Percentiles rank a stretch among this genome's conserved stretches.
These are phyloP conservation scores for Sarocladiaceae sp. DNA, from an alignment of 2,329 filamentous ascomycete species.

Conservation along the genomic window DNA sequence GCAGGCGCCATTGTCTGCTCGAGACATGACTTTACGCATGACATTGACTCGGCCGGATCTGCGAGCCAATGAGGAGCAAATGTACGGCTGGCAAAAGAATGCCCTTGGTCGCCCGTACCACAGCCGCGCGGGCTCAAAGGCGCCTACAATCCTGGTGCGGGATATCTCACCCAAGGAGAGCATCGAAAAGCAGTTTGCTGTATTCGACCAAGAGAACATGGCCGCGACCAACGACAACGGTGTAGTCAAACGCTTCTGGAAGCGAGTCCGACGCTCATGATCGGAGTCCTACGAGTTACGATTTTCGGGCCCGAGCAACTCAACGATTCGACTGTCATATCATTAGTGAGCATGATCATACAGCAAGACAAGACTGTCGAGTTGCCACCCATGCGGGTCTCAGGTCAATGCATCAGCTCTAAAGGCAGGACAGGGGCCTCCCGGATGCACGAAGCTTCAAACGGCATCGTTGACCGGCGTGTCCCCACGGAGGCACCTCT, in stretches of 20 bases:
- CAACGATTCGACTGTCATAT: no score
- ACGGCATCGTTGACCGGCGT: no score
- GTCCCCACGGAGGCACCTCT: no score
- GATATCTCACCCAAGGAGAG: conserved; percentile 41
- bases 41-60: conserved; percentile 87
- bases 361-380: background rate
- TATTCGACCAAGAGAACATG: conserved; percentile 43
- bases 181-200: conserved; percentile 46
- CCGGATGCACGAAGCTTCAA: no score
- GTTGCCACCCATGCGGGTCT: conserved; percentile 4
- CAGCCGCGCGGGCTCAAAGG: conserved; percentile 25
- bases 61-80: conserved; percentile 63
- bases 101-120: conserved; percentile 37
- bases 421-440: background rate
- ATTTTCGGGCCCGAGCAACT: no score
- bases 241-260: conserved; percentile 59
- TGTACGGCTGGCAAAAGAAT: conserved; percentile 60
- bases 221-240: conserved; percentile 34
- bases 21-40: conserved; percentile 96
- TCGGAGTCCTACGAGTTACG: background rate
- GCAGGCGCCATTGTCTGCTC: conserved; percentile 48
- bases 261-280: conserved; percentile 46
- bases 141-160: conserved; percentile 23
- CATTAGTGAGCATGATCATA: no score
- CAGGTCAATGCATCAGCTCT: background rate